Conservation (phyloP, 73 alveolate genomes). For the Tetrahymena elliotti region DNA sequence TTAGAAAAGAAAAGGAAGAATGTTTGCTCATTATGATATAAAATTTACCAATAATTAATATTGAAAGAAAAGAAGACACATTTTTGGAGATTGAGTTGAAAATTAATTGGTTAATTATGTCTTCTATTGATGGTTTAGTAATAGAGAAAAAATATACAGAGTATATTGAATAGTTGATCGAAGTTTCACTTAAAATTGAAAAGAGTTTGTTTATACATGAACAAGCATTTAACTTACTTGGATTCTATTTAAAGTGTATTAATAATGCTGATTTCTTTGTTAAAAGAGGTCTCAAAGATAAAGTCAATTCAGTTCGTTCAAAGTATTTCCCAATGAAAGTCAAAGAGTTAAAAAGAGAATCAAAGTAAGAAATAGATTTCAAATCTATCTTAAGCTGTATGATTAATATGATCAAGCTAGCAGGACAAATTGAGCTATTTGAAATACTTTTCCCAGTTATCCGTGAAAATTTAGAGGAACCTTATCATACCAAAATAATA, state of each 20-base stretch:
- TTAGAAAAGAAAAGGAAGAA: background rate
- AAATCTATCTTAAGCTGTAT: background rate
- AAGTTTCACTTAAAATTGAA: background rate
- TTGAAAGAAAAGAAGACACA: background rate
- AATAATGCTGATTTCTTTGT: background rate
- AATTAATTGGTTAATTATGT: background rate
- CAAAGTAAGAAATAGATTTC: conserved; percentile 13
- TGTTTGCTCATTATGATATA: background rate
- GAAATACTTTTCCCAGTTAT: conserved; percentile 34
- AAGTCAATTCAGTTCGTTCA: background rate
- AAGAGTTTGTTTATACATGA: background rate
- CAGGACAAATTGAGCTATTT: conserved; percentile 8
- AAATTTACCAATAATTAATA: background rate
- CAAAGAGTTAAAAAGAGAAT: conserved; percentile 12
- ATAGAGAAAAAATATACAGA: background rate
- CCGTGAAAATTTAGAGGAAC: conserved; percentile 7
- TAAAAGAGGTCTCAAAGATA: background rate
- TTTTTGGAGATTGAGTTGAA: background rate
- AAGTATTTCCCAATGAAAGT: conserved; percentile 23
- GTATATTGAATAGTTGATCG: background rate
- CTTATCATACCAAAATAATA: background rate
- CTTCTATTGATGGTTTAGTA: background rate
- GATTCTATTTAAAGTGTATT: background rate
- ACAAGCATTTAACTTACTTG: background rate
- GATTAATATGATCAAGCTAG: conserved; percentile 20